Base-by-base conservation (phyloP, 805 yeast genomes). In the Barnettozyma wickerhamii region DNA sequence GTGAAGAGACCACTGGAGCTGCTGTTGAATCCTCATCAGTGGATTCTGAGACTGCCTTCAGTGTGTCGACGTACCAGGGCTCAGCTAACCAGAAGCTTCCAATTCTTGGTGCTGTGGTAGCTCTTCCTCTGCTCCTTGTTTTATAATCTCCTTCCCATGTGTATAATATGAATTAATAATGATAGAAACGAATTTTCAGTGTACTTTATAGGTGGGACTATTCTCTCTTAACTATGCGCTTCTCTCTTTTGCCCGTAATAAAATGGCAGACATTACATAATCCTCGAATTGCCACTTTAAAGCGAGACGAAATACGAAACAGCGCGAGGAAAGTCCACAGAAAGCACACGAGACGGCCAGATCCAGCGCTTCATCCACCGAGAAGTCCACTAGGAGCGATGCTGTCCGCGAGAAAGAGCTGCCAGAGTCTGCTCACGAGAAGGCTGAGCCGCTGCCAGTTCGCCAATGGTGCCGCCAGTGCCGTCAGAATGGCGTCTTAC, bases 401-500 rank as follows among this genome's bases (percentile, higher is more conserved):
- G 45, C 33, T 41, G 14, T 37, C 40, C 18, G 41, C 45, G 3
- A 45, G 42, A 35, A 41, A 38, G 19, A 31, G 21, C 19, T 32
- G 35, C 15, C 38, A 23, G 19, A 35, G 34, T 24, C 6, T 31
- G 32, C 32, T 33, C 18, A 24, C 30, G 21, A 35, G 43, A 15
- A 35, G 30, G 21, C 10, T 35, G 7, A 19, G 30, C 19, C 21
- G 33, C n/a, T 24, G 18, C 15, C 21, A 19, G 15, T n/a, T 36
- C 26, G 32, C 13, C 17, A 15, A 7, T 9, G 14, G n/a, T 3
- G 19, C 13, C 14, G 17, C 18, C 20, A 30, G 27, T 13, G 14
- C 38, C n/a, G 14, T 29, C 9, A 38, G 48, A 30, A 29, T 41
- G 15, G 46, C 45, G 19, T 42, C 48, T 3, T 42, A 37, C 15